Conservation (phyloP, 352 stramenopile species). For the Thraustochytrium striatum region DNA sequence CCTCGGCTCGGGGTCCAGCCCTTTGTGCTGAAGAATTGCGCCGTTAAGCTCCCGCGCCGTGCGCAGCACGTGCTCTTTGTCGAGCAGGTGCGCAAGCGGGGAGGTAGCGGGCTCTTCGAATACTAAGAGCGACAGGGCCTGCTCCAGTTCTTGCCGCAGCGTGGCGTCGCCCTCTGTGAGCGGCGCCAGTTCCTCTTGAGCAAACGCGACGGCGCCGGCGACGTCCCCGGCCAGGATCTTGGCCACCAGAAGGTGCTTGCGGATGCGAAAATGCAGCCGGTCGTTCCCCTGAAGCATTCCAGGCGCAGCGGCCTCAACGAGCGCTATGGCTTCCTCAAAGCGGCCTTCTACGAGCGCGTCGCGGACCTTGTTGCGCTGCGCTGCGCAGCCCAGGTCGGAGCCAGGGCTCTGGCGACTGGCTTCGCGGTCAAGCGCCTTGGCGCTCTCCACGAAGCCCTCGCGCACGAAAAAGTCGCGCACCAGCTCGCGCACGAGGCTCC, state of each 20-base stretch:
- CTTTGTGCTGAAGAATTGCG: background rate
- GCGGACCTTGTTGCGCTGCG: background rate
- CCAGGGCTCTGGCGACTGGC: background rate
- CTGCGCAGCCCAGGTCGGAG: background rate
- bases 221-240: background rate
- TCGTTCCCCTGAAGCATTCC: background rate
- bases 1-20: background rate
- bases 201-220: constrained; percentile 6
- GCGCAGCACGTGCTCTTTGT: background rate
- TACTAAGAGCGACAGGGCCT: constrained; percentile 13
- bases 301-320: background rate
- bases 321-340: constrained; percentile 12
- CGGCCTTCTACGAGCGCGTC: background rate
- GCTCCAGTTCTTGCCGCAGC: constrained; percentile 7
- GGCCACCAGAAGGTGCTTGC: constrained; percentile 23
- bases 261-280: background rate
- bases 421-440: background rate
- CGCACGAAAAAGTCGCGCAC: constrained; percentile 8
- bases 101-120: background rate
- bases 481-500: constrained; percentile 1
- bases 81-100: constrained; percentile 4
- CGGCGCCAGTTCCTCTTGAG: constrained; percentile 4
- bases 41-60: background rate
- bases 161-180: background rate
- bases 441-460: background rate